Evolutionary conservation across 192 early-diverging fungal genomes (phyloP).

Genomic region (Podila minutissima): DNA sequence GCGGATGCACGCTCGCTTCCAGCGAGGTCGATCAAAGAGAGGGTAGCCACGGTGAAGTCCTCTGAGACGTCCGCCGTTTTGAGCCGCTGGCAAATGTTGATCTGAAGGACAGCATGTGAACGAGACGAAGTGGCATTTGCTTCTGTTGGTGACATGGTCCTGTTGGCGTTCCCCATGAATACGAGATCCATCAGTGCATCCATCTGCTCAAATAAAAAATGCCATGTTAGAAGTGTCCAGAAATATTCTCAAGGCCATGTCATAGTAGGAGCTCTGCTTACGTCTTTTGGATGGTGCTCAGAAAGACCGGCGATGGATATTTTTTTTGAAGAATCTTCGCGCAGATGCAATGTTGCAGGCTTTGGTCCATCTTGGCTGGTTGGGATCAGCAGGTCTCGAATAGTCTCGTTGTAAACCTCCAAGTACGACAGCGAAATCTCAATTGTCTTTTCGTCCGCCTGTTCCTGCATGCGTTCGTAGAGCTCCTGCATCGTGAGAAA

Average conservation of each 20-base stretch:
- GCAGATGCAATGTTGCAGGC: slow-evolving; percentile 68
- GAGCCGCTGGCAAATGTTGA: slow-evolving; percentile 33
- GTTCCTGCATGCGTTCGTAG: slow-evolving; percentile 75
- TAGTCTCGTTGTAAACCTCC: slow-evolving; percentile 97
- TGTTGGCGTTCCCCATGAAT: slow-evolving; percentile 67
- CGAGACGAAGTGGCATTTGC: slow-evolving; percentile 94
- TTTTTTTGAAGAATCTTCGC: slow-evolving; percentile 75
- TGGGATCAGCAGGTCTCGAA: slow-evolving; percentile 82
- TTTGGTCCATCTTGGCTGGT: slow-evolving; percentile 28
- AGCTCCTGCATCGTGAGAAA: slow-evolving; percentile 93
- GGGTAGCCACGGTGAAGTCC: slow-evolving; percentile 60
- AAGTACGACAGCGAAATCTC: slow-evolving; percentile 83
- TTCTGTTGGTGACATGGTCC: slow-evolving; percentile 87
- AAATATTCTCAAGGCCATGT: slow-evolving; percentile 38
- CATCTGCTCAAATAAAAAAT: slow-evolving; percentile 30
- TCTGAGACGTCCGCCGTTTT: slow-evolving; percentile 48
- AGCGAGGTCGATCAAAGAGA: slow-evolving; percentile 96
- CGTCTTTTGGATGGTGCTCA: slow-evolving; percentile 67
- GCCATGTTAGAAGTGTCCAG: not conserved
- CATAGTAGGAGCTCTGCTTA: slow-evolving; percentile 46
- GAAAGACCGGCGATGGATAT: slow-evolving; percentile 78
- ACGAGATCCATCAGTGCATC: slow-evolving; percentile 79
- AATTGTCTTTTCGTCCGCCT: slow-evolving; percentile 78
- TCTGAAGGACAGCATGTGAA: slow-evolving; percentile 85
- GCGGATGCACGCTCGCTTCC: slow-evolving; percentile 96